A percentile compares a stretch with the other conserved stretches of the same genome.
phyloP scores from a whole-genome alignment of 225 moss, liverwort and hornwort species.

The Takakia lepidozioides region DNA sequence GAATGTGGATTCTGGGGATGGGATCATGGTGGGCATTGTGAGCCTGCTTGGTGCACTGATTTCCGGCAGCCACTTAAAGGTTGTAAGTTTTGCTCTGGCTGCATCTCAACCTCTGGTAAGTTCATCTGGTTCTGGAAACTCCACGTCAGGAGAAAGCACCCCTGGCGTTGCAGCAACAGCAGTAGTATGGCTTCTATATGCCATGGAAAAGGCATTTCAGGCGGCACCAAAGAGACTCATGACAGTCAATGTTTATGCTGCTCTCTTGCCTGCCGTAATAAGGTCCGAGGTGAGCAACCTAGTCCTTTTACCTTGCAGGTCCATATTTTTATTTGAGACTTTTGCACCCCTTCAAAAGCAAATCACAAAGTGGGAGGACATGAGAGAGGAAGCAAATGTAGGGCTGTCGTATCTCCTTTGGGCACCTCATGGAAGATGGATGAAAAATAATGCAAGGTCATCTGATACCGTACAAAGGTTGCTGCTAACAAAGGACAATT shows the following conservation, averaged over 20 bases:
- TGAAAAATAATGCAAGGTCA: too few relatives aligned
- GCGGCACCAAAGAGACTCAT: constrained; percentile 72
- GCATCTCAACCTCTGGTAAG: constrained; percentile 60
- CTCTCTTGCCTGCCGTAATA: constrained; percentile 85
- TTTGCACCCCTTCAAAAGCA: too few relatives aligned
- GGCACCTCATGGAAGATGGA: too few relatives aligned
- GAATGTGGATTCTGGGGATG: constrained; percentile 94
- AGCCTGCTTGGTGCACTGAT: constrained; percentile 94
- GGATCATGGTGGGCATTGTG: constrained; percentile 92
- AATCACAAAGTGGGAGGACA: too few relatives aligned
- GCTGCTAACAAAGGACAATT: too few relatives aligned
- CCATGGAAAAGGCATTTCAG: constrained; percentile 84
- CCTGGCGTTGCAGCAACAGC: constrained; percentile 79
- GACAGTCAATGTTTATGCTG: constrained; percentile 88
- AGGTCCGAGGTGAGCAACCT: constrained; percentile 80
- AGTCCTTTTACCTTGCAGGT: too few relatives aligned
- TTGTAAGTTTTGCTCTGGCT: constrained; percentile 81
- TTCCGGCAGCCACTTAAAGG: constrained; percentile 80
- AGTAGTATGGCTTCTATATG: constrained; percentile 97
- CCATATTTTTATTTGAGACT: too few relatives aligned
- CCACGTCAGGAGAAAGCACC: constrained; percentile 53
- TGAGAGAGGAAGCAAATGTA: too few relatives aligned
- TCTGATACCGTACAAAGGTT: too few relatives aligned
- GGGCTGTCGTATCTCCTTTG: too few relatives aligned
- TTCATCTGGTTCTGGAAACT: constrained; percentile 35